Conservation (phyloP, 805 yeast species). For the Kluyveromyces siamensis region DNA sequence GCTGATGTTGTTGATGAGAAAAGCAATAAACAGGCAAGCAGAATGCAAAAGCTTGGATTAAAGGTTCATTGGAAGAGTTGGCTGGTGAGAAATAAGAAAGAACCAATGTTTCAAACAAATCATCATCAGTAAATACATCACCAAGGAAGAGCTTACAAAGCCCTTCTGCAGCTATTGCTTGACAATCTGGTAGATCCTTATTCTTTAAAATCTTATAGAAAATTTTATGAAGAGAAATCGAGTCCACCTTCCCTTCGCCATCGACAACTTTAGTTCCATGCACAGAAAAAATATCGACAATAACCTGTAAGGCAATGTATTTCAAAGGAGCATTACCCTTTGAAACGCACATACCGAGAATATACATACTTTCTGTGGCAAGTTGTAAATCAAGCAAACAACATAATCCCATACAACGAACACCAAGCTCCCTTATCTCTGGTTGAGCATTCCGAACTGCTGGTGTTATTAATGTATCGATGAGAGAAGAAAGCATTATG, state of each 20-base stretch:
- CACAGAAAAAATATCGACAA: conserved; percentile 69
- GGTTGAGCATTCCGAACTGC: conserved; percentile 56
- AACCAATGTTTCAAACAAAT: conserved; percentile 60
- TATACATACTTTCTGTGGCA: conserved; percentile 55
- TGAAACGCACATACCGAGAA: conserved; percentile 62
- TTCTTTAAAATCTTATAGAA: conserved; percentile 58
- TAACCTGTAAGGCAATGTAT: conserved; percentile 53
- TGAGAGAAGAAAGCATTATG: conserved; percentile 54
- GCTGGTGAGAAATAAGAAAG: conserved; percentile 68
- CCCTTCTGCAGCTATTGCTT: conserved; percentile 78
- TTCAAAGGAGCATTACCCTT: conserved; percentile 57
- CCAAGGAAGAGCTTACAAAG: conserved; percentile 74
- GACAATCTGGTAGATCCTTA: conserved; percentile 52
- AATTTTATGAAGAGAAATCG: conserved; percentile 56
- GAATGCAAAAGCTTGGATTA: conserved; percentile 74
- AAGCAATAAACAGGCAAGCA: conserved; percentile 84
- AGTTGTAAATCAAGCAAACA: conserved; percentile 59
- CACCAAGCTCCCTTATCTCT: conserved; percentile 53
- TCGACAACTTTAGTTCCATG: conserved; percentile 68
- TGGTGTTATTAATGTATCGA: conserved; percentile 71
- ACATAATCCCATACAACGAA: conserved; percentile 70
- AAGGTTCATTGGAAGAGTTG: conserved; percentile 50
- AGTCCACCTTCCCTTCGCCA: conserved; percentile 53
- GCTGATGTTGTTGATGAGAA: conserved; percentile 66
- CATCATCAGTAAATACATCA: conserved; percentile 63